Percentiles rank a stretch among this genome's conserved stretches.
Conservation (phyloP, 257 asterid species). For the Solanum tacnaense region DNA sequence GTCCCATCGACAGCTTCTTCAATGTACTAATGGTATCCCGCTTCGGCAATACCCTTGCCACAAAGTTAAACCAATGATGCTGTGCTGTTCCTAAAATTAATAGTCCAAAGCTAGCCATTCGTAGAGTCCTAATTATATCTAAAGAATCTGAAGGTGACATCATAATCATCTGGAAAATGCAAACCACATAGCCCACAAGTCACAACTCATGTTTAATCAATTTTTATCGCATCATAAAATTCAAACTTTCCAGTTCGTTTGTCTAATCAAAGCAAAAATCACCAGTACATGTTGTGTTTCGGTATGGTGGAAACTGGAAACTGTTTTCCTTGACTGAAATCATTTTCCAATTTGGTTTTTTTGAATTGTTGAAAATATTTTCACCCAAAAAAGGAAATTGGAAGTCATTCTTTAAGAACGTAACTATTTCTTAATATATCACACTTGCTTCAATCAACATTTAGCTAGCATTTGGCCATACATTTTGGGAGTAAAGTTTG, state of each 20-base stretch:
- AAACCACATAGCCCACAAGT: not conserved
- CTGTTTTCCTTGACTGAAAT: not conserved
- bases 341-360: not conserved
- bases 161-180: conserved; percentile 45
- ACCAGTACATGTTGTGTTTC: not conserved
- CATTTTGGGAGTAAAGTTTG: not conserved
- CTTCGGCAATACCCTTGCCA: conserved; percentile 48
- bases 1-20: conserved; percentile 76
- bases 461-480: not conserved
- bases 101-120: conserved; percentile 80
- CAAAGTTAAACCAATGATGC: conserved; percentile 73
- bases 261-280: not conserved
- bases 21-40: conserved; percentile 56
- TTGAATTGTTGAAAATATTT: not conserved
- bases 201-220: not conserved
- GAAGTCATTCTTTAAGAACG: not conserved
- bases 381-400: not conserved
- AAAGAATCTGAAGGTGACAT: conserved; percentile 45
- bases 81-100: conserved; percentile 64
- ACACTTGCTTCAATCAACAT: not conserved
- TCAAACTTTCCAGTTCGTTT: not conserved
- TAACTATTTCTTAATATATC: not conserved
- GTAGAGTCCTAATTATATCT: conserved; percentile 50
- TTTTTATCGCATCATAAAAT: not conserved
- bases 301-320: not conserved